phyloP scores from a whole-genome alignment of 805 yeast species.

The Blastobotrys attinorum region DNA sequence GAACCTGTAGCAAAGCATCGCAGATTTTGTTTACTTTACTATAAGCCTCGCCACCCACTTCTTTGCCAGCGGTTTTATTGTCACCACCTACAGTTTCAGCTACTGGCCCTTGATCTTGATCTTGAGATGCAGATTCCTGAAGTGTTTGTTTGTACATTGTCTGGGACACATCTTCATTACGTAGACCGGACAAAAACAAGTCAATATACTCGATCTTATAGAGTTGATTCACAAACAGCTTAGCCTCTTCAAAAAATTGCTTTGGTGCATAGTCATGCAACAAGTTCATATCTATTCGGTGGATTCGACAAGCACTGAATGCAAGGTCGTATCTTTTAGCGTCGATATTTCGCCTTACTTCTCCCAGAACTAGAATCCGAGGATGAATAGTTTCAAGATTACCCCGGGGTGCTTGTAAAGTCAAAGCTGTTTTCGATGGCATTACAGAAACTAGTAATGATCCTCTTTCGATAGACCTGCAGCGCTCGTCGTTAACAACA shows the following conservation, averaged over 20 bases:
- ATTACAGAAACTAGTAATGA: constrained; percentile 73
- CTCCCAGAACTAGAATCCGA: constrained; percentile 80
- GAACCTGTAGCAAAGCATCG: constrained; percentile 52
- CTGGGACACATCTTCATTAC: constrained; percentile 74
- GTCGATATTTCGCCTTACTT: constrained; percentile 64
- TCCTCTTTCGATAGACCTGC: constrained; percentile 86
- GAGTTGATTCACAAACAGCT: constrained; percentile 61
- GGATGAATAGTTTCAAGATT: constrained; percentile 92
- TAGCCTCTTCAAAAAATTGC: constrained; percentile 55
- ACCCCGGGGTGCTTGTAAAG: constrained; percentile 92
- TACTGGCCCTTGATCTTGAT: constrained; percentile 6
- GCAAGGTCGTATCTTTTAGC: constrained; percentile 59
- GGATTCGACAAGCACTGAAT: constrained; percentile 75
- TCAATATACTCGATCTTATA: constrained; percentile 71
- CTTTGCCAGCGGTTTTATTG: constrained; percentile 11
- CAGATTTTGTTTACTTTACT: constrained; percentile 68
- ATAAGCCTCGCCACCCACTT: not conserved
- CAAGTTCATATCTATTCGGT: constrained; percentile 84
- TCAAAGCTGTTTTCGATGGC: constrained; percentile 75
- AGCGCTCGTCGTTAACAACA: constrained; percentile 59
- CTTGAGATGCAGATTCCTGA: constrained; percentile 2
- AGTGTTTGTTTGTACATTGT: constrained; percentile 77
- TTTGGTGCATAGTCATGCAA: constrained; percentile 80
- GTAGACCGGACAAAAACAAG: constrained; percentile 75
- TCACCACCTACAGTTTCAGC: too few species aligned